phyloP scores from a whole-genome alignment of 139 green algal genomes.

The Chlamydomonas sp. region DNA sequence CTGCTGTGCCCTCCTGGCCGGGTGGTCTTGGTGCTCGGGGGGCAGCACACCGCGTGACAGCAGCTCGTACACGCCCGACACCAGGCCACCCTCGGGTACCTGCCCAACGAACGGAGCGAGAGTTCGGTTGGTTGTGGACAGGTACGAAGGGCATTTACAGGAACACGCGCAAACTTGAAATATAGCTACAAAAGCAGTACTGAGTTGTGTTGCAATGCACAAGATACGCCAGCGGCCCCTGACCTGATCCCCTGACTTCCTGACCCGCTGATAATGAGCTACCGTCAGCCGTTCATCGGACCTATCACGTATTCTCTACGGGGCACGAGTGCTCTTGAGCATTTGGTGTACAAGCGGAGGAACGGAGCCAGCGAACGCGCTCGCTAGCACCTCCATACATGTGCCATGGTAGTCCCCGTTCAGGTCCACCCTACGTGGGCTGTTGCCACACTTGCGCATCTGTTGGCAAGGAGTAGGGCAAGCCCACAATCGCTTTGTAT shows the following conservation, averaged over 20 bases:
- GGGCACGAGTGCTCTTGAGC: too few relatives aligned
- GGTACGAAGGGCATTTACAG: background rate
- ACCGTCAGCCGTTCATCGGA: too few relatives aligned
- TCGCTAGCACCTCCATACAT: background rate
- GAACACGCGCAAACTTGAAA: background rate
- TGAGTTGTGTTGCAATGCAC: background rate
- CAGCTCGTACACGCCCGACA: conserved; percentile 57
- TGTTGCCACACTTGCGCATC: background rate
- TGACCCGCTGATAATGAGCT: too few relatives aligned
- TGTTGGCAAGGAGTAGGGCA: background rate
- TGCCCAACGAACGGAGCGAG: background rate
- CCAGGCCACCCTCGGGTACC: background rate
- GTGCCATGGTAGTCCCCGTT: background rate
- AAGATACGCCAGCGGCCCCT: background rate
- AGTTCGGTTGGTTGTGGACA: background rate
- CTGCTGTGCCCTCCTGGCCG: background rate
- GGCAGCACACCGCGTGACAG: conserved; percentile 42
- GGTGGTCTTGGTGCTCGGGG: conserved; percentile 43
- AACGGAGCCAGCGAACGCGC: too few relatives aligned
- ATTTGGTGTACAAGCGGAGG: too few relatives aligned
- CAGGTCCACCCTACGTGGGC: background rate
- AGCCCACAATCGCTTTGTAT: background rate
- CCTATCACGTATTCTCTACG: too few relatives aligned
- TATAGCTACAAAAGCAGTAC: background rate
- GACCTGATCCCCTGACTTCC: too few relatives aligned